phyloP scores from a whole-genome alignment of 2,329 filamentous ascomycete genomes.

The Trichoderma sp. region DNA sequence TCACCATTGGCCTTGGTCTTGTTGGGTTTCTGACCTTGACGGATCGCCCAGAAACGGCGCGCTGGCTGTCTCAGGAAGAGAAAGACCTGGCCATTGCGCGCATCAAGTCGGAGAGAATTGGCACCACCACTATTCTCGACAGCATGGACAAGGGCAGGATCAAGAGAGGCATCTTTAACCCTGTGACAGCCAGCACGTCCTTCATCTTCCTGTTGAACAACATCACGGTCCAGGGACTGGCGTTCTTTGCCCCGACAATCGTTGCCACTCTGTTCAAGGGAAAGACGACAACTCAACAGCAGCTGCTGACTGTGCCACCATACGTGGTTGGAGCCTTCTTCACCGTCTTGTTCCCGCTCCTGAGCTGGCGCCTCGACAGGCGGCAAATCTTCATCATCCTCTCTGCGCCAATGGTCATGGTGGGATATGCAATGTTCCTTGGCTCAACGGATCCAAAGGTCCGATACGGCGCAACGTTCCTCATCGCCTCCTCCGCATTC shows the following conservation, averaged over 20 bases:
- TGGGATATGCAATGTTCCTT: constrained; percentile 71
- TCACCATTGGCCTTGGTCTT: constrained; percentile 55
- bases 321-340: constrained; percentile 71
- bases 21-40: constrained; percentile 66
- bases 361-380: constrained; percentile 62
- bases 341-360: constrained; percentile 60
- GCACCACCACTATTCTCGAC: constrained; percentile 63
- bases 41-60: constrained; percentile 67
- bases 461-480: constrained; percentile 70
- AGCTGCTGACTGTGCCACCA: constrained; percentile 70
- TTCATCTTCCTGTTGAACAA: constrained; percentile 66
- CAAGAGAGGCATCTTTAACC: constrained; percentile 63
- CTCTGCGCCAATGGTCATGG: constrained; percentile 64
- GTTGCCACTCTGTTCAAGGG: constrained; percentile 67
- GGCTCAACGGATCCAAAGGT: constrained; percentile 53
- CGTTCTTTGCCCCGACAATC: constrained; percentile 71
- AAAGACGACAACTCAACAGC: constrained; percentile 58
- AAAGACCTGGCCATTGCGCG: constrained; percentile 67
- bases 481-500: constrained; percentile 67
- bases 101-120: constrained; percentile 68
- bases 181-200: constrained; percentile 58
- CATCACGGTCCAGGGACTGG: constrained; percentile 56
- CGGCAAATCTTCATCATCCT: constrained; percentile 63
- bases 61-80: constrained; percentile 66
- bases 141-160: constrained; percentile 61